Evolutionary conservation across 2,329 filamentous ascomycete species (phyloP).

Genomic region (Aspergillus ruber): DNA sequence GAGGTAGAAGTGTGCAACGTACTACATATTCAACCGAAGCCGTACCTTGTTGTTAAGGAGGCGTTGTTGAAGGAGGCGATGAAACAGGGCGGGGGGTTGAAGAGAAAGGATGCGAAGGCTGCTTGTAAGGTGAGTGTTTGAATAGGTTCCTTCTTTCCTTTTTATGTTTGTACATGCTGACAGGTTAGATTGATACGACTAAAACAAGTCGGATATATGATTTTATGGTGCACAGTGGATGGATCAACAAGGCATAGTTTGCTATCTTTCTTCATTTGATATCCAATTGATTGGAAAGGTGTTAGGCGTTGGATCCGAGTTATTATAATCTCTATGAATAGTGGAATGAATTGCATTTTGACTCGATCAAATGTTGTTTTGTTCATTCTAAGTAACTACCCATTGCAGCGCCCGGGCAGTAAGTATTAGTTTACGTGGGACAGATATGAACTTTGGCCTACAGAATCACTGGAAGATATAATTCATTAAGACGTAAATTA

Average conservation of each 20-base stretch:
- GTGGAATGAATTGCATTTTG: background rate
- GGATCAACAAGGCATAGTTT: conserved; percentile 72
- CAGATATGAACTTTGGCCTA: background rate
- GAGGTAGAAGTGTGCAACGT: conserved; percentile 82
- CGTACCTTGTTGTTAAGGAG: conserved; percentile 92
- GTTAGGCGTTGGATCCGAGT: background rate
- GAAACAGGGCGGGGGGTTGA: conserved; percentile 78
- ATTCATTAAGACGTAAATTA: conserved; percentile 27
- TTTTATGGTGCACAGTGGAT: conserved; percentile 87
- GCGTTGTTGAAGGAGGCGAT: conserved; percentile 84
- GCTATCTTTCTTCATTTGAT: conserved; percentile 7
- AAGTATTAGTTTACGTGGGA: background rate
- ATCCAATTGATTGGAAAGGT: conserved; percentile 5
- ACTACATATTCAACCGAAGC: conserved; percentile 82
- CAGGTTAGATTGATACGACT: conserved; percentile 64
- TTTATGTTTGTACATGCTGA: conserved; percentile 2
- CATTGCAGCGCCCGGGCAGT: too few species aligned
- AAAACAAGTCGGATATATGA: conserved; percentile 87
- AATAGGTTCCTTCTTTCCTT: conserved; percentile 18
- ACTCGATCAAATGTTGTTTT: background rate
- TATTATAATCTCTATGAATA: background rate
- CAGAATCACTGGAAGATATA: background rate
- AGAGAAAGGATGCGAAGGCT: conserved; percentile 89
- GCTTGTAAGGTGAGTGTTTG: conserved; percentile 53
- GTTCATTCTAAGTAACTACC: background rate